Evolutionary conservation across 345 rosid genomes (phyloP), one percentile per base, ranked within the genome.

Genomic region (Raphanus sativus): DNA sequence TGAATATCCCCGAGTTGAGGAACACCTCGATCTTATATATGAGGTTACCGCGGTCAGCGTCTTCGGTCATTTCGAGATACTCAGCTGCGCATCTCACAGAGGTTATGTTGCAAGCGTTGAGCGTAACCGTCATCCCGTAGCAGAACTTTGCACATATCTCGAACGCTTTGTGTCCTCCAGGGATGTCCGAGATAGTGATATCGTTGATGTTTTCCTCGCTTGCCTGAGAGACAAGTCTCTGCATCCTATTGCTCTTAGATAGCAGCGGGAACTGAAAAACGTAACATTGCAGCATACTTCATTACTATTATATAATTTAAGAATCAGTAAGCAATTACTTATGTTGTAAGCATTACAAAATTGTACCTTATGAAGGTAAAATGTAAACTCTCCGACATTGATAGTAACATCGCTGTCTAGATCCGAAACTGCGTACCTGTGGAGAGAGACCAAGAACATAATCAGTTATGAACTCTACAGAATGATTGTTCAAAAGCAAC

Each of bases 61-160:
- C 91, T 78, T 91, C 98, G 3, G 87, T 89, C 98, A 94, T 91
- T 81, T 94, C 97, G 71, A 94, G 94, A 83, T 88, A 91, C 83
- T 91, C 93, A 3, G 98, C 97, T 2, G 94, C 97, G 33, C 98
- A 94, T 26, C 97, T 88, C 62, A 88, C 88, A 65, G 95, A 91
- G 5, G 88, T 92, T 69, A 94, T 93, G 77, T 90, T 89, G 83
- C 86, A 89, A 42, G 97, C 93, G 81, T 88, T 94, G 38, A 94
- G 92, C 1, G 91, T 92, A 24, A 94, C 97, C 0, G 82, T 89
- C 91, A 94, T 90, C 38, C 94, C 97, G 69, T 94, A 94, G 86
- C 98, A 94, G 83, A 91, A 94, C 80, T 94, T 94, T 1, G 97
- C 95, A 85, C 98, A 94, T 62, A 90, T 89, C 81, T 94, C 98